Conservation (phyloP, 257 asterid species). For the Nicotiana attenuata region DNA sequence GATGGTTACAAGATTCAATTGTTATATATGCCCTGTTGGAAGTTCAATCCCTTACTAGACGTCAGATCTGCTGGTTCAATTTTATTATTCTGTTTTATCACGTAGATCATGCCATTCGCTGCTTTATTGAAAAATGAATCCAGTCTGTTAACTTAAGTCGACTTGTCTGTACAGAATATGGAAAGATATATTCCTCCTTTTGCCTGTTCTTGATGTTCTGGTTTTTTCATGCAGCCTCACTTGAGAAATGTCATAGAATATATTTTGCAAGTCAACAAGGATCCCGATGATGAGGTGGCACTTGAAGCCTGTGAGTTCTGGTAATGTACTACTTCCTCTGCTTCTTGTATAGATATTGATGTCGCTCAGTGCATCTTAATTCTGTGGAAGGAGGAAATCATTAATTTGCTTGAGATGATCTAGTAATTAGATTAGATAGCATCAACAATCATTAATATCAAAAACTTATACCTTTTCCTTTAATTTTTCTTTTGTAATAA, state of each 20-base stretch:
- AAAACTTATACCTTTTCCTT: too few relatives aligned
- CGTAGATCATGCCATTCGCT: not conserved
- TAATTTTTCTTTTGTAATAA: too few relatives aligned
- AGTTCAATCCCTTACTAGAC: not conserved
- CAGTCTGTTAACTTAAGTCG: not conserved
- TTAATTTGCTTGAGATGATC: not conserved
- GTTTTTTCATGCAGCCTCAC: conserved; percentile 67
- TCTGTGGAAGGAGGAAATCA: not conserved
- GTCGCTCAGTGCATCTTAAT: not conserved
- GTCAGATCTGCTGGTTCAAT: not conserved
- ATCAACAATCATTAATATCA: too few relatives aligned
- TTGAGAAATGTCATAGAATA: conserved; percentile 77
- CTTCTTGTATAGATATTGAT: not conserved
- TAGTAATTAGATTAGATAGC: not conserved
- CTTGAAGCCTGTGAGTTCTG: conserved; percentile 99
- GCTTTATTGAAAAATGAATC: not conserved
- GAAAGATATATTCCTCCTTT: not conserved
- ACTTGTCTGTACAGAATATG: not conserved
- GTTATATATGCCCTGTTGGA: not conserved
- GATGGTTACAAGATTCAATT: not conserved
- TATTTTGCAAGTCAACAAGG: conserved; percentile 87
- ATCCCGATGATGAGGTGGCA: conserved; percentile 88
- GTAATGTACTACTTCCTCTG: conserved; percentile 26
- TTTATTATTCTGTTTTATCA: not conserved
- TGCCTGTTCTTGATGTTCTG: conserved; percentile 23